Evolutionary conservation across 1,139 yeast genomes (phyloP).

Genomic region (Suhomyces coccinellae): DNA sequence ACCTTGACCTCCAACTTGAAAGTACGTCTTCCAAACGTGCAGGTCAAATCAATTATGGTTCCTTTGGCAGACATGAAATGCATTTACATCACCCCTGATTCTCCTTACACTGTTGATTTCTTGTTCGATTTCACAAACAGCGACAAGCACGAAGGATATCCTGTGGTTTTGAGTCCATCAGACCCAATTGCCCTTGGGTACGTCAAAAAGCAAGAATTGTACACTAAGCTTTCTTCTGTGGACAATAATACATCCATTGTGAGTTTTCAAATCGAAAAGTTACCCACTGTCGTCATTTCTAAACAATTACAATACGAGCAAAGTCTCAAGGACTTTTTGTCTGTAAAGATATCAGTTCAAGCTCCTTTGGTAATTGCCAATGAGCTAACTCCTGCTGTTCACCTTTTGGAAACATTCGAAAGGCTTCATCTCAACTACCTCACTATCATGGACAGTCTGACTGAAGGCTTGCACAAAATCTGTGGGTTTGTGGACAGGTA

Average conservation of each 20-base stretch:
- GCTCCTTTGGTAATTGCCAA: conserved; percentile 64
- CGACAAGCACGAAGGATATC: conserved; percentile 48
- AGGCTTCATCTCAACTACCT: conserved; percentile 41
- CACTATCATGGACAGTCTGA: conserved; percentile 26
- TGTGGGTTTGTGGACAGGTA: conserved; percentile 46
- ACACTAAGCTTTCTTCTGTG: conserved; percentile 15
- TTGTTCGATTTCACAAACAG: conserved; percentile 26
- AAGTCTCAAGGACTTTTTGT: conserved; percentile 13
- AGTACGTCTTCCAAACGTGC: conserved; percentile 36
- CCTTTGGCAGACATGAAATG: conserved; percentile 32
- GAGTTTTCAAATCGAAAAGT: conserved; percentile 27
- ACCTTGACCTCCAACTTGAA: conserved; percentile 32
- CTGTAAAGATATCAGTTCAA: conserved; percentile 75
- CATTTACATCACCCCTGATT: conserved; percentile 31
- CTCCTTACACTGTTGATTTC: conserved; percentile 24
- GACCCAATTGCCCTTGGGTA: conserved; percentile 40
- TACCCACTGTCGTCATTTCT: conserved; percentile 23
- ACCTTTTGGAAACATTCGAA: conserved; percentile 43
- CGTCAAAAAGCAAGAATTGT: conserved; percentile 31
- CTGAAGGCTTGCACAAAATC: conserved; percentile 23
- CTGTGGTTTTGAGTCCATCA: conserved; percentile 30
- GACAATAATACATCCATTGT: conserved; percentile 16
- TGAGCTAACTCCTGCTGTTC: conserved; percentile 36
- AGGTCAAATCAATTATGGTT: conserved; percentile 34
- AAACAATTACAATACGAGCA: conserved; percentile 30